Evolutionary conservation across 176 grass and related monocot species (phyloP).

Genomic region (Bolboschoenus planiculmis): DNA sequence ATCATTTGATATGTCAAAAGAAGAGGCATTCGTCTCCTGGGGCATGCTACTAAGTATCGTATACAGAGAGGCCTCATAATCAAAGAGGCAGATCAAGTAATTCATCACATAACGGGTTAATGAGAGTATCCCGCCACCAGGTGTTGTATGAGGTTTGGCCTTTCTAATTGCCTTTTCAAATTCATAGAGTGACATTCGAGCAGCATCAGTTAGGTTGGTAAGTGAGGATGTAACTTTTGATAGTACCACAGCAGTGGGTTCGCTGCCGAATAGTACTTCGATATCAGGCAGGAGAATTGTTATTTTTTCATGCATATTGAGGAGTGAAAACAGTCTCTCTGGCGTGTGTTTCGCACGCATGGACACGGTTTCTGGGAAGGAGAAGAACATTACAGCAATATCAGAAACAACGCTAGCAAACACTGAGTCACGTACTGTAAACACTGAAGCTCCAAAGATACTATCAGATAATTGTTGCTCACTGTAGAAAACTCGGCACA

Average conservation of each 20-base stretch:
- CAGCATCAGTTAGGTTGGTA: constrained; percentile 27
- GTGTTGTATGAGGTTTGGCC: constrained; percentile 22
- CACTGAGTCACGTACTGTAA: constrained; percentile 34
- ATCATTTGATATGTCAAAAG: neutral
- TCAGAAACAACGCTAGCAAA: constrained; percentile 42
- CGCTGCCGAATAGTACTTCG: constrained; percentile 21
- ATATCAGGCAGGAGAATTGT: constrained; percentile 32
- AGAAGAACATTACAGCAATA: constrained; percentile 28
- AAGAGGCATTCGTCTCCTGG: neutral
- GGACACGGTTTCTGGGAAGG: constrained; percentile 29
- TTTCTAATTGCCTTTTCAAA: constrained; percentile 57
- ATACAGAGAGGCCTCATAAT: constrained; percentile 33
- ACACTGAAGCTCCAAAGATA: constrained; percentile 27
- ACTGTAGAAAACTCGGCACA: constrained; percentile 29
- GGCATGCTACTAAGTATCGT: neutral
- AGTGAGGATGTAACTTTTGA: neutral
- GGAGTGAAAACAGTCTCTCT: constrained; percentile 63
- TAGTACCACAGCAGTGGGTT: neutral
- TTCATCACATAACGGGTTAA: constrained; percentile 88
- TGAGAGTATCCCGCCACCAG: constrained; percentile 50
- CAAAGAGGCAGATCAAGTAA: constrained; percentile 63
- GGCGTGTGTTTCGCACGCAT: constrained; percentile 32
- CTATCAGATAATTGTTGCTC: constrained; percentile 46
- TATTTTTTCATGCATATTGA: constrained; percentile 56
- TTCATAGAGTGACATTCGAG: constrained; percentile 5